These are phyloP conservation scores for Cylindrodendrum hubeiense DNA, from an alignment of 2,329 filamentous ascomycete genomes.

Conservation along the genomic window DNA sequence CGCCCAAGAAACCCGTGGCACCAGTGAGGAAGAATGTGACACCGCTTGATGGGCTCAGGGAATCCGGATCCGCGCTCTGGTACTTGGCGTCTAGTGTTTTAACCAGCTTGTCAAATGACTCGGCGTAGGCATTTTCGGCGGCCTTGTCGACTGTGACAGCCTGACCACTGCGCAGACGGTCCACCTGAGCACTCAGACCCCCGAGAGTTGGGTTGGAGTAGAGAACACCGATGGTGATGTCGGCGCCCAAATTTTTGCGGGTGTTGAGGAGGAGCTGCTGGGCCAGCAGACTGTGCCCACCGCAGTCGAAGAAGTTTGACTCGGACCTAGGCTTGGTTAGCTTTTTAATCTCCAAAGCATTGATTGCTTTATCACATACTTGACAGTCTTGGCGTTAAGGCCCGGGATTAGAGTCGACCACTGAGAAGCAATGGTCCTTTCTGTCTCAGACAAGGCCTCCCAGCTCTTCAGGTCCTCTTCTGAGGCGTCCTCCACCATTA, in stretches of 20 bases:
- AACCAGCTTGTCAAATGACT: constrained; percentile 8
- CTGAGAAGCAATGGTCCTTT: constrained; percentile 63
- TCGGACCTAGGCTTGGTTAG: not conserved
- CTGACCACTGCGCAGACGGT: constrained; percentile 7
- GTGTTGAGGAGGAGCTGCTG: constrained; percentile 78
- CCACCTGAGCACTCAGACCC: constrained; percentile 13
- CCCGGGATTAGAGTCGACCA: constrained; percentile 80
- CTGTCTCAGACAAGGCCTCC: constrained; percentile 53
- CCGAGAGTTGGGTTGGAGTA: constrained; percentile 36
- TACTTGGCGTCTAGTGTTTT: constrained; percentile 56
- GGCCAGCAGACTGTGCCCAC: constrained; percentile 67
- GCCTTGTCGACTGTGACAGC: constrained; percentile 10
- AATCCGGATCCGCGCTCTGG: constrained; percentile 51
- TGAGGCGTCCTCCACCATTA: constrained; percentile 61
- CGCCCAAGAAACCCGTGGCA: constrained; percentile 83
- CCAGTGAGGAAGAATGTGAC: constrained; percentile 86
- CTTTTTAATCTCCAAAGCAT: too few species aligned
- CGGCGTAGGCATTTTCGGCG: constrained; percentile 3
- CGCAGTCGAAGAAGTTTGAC: constrained; percentile 52
- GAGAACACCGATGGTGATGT: constrained; percentile 49
- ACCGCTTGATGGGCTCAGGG: constrained; percentile 43
- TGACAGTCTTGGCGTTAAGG: constrained; percentile 75
- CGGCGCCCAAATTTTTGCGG: constrained; percentile 45
- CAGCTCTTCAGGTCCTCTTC: constrained; percentile 65
- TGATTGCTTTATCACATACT: too few species aligned